A percentile compares a stretch with the other conserved stretches of the same genome.
phyloP scores from a whole-genome alignment of 495 filamentous ascomycete species.

The Apiosordaria backusii region DNA sequence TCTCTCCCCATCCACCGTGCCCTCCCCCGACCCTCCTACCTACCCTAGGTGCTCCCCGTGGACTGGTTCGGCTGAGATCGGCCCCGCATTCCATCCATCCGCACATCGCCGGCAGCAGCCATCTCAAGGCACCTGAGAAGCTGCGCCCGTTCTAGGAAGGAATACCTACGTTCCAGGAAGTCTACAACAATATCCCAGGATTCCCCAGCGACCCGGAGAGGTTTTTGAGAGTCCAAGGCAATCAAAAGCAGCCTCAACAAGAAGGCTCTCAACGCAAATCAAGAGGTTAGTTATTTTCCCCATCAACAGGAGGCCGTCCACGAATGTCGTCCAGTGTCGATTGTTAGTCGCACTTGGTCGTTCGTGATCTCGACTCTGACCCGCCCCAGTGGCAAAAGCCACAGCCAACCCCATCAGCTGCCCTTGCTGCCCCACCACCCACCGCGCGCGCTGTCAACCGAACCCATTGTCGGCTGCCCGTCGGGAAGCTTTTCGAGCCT shows the following conservation, averaged over 20 bases:
- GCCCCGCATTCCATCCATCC: slow-evolving; percentile 4
- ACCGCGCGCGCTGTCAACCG: slow-evolving; percentile 2
- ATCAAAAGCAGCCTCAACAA: not conserved
- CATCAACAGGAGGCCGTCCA: not conserved
- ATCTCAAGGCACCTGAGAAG: not conserved
- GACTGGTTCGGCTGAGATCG: slow-evolving; percentile 19
- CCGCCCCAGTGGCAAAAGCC: slow-evolving; percentile 22
- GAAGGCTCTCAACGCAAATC: not conserved
- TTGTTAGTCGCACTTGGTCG: not conserved
- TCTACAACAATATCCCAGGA: not conserved
- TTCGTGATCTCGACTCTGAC: slow-evolving; percentile 17
- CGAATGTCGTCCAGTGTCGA: not conserved
- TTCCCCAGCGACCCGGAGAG: not conserved
- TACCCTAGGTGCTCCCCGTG: not conserved
- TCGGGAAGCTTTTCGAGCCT: slow-evolving; percentile 11
- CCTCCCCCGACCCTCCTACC: not conserved
- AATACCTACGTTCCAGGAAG: not conserved
- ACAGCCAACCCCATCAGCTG: slow-evolving; percentile 21
- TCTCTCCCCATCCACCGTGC: not conserved
- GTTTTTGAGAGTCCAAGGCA: no score
- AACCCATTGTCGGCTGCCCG: not conserved
- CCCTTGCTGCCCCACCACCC: slow-evolving; percentile 10
- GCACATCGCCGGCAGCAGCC: not conserved
- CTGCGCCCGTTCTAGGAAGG: not conserved
- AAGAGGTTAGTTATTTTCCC: not conserved